Conservation (phyloP, 164 flowering plant species). For the Protea cynaroides region DNA sequence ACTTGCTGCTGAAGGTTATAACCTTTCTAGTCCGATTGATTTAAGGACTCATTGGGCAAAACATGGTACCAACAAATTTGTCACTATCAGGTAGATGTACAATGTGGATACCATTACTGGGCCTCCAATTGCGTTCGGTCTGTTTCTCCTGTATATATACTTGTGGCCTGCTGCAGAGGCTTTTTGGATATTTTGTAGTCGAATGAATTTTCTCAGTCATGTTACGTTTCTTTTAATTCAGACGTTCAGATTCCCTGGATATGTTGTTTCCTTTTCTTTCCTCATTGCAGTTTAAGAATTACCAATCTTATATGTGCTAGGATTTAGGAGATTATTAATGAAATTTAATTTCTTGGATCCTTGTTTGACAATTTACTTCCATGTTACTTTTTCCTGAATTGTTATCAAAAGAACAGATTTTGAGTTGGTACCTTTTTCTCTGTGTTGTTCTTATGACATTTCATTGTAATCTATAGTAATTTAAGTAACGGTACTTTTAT, state of each 20-base stretch:
- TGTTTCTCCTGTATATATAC: constrained; percentile 41
- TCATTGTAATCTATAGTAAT: not conserved
- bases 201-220: constrained; percentile 26
- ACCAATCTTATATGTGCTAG: constrained; percentile 13
- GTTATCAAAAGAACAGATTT: constrained; percentile 9
- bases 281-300: constrained; percentile 15
- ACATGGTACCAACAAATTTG: constrained; percentile 94
- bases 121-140: constrained; percentile 34
- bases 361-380: constrained; percentile 14
- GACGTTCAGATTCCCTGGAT: constrained; percentile 19
- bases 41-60: constrained; percentile 86
- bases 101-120: constrained; percentile 18
- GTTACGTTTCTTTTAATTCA: constrained; percentile 27
- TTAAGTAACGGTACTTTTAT: not conserved
- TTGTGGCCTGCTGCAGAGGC: constrained; percentile 35
- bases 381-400: constrained; percentile 1
- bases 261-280: constrained; percentile 25
- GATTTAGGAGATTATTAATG: constrained; percentile 19
- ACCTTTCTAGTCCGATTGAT: constrained; percentile 72
- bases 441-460: not conserved
- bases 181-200: constrained; percentile 22
- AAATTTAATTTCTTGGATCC: constrained; percentile 20
- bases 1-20: constrained; percentile 66
- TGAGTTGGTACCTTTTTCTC: not conserved
- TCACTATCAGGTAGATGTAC: constrained; percentile 69